Conservation (phyloP, 2,329 filamentous ascomycete genomes). For the Mariannaea sp. region DNA sequence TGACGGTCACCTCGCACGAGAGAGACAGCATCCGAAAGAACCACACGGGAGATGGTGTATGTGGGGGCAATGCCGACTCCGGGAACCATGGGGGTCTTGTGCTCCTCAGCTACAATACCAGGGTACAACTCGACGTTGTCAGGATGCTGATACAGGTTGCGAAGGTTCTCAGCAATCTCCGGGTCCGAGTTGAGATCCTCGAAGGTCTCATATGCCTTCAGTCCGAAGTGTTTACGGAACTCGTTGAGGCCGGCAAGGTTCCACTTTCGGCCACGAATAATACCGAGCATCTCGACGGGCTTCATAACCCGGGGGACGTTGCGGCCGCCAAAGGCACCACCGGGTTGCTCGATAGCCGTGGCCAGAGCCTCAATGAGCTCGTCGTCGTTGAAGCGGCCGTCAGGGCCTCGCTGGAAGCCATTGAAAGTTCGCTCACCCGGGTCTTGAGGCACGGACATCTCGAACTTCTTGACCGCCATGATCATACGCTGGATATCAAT, state of each 20-base stretch:
- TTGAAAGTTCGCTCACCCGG: conserved; percentile 72
- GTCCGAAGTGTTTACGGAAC: conserved; percentile 80
- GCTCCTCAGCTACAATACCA: conserved; percentile 75
- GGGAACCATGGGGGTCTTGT: conserved; percentile 73
- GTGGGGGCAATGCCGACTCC: conserved; percentile 77
- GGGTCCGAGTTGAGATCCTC: conserved; percentile 84
- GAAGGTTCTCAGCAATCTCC: conserved; percentile 67
- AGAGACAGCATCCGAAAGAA: conserved; percentile 78
- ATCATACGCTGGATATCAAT: conserved; percentile 66
- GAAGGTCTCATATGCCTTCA: conserved; percentile 77
- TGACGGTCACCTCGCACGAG: conserved; percentile 78
- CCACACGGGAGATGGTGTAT: conserved; percentile 76
- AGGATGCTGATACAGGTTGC: conserved; percentile 74
- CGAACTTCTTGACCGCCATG: conserved; percentile 65
- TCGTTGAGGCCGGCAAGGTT: conserved; percentile 80
- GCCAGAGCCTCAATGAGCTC: conserved; percentile 73
- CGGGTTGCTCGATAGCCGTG: conserved; percentile 75
- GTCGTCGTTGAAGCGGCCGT: conserved; percentile 76
- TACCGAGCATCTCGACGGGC: conserved; percentile 79
- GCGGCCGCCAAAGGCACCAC: conserved; percentile 72
- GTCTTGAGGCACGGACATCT: conserved; percentile 64
- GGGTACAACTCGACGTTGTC: conserved; percentile 83
- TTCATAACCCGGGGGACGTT: conserved; percentile 76
- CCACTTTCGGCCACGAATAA: conserved; percentile 77
- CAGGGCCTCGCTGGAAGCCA: conserved; percentile 63